These are phyloP conservation scores for Wallacemonas rigidus DNA, from an alignment of 208 protist genomes.

Conservation along the genomic window DNA sequence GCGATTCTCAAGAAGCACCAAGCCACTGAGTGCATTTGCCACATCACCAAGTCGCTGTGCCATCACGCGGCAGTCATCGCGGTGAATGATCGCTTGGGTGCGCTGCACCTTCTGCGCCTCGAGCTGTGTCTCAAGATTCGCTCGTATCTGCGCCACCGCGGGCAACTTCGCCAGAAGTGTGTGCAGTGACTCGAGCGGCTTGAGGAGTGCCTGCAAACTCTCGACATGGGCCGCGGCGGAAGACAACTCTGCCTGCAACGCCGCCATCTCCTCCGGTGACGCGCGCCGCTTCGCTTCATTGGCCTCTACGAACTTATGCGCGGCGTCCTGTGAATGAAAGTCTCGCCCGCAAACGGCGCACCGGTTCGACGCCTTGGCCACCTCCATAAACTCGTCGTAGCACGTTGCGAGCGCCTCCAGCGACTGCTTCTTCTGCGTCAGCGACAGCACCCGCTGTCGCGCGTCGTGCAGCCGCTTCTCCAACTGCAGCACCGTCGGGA, in stretches of 20 bases:
- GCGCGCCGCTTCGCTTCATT: constrained; percentile 40
- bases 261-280: constrained; percentile 38
- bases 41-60: constrained; percentile 27
- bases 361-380: constrained; percentile 37
- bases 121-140: constrained; percentile 25
- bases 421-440: constrained; percentile 39
- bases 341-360: constrained; percentile 68
- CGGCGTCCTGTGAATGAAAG: constrained; percentile 35
- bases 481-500: constrained; percentile 41
- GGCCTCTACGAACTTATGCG: constrained; percentile 39
- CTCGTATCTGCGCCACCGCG: constrained; percentile 27
- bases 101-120: constrained; percentile 21
- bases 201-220: constrained; percentile 40
- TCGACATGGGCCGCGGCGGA: constrained; percentile 26
- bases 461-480: constrained; percentile 36
- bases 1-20: constrained; percentile 24
- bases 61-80: constrained; percentile 19
- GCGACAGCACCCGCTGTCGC: constrained; percentile 23
- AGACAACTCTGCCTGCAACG: constrained; percentile 24
- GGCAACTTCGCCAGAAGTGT: constrained; percentile 28
- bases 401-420: constrained; percentile 53
- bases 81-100: constrained; percentile 21
- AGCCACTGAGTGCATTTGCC: constrained; percentile 16
- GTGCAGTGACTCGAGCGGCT: constrained; percentile 37
- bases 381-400: constrained; percentile 57